A percentile compares a stretch with the other conserved stretches of the same genome.
phyloP scores from a whole-genome alignment of 2,329 filamentous ascomycete genomes.

The Botrytis porri region DNA sequence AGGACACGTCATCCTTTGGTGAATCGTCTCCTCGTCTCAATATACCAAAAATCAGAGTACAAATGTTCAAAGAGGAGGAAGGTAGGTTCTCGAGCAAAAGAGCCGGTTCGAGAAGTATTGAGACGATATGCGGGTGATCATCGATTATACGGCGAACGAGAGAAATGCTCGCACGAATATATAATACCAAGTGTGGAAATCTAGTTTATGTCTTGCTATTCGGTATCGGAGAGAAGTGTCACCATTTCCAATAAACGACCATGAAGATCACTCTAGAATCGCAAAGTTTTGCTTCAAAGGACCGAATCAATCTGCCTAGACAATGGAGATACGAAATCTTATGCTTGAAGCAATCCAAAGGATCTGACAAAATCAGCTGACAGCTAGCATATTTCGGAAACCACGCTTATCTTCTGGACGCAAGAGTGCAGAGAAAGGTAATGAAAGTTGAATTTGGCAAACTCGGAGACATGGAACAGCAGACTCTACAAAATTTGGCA shows the following conservation, averaged over 20 bases:
- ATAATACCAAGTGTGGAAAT: too few species aligned
- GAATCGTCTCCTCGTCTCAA: background rate
- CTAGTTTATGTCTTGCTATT: background rate
- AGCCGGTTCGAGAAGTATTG: rapidly evolving
- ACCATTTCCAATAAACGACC: background rate
- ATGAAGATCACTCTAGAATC: background rate
- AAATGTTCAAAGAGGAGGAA: background rate
- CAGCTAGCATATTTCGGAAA: background rate
- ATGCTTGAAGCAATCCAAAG: background rate
- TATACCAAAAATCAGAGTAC: background rate
- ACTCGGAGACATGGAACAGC: background rate
- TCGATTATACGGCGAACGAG: background rate
- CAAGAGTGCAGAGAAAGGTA: background rate
- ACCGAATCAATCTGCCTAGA: background rate
- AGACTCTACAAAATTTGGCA: background rate
- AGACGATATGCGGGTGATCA: background rate
- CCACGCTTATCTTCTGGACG: rapidly evolving
- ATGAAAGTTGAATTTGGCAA: background rate
- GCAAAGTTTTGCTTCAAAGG: background rate
- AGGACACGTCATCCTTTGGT: background rate
- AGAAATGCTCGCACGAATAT: background rate
- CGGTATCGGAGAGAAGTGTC: background rate
- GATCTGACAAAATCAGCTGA: background rate
- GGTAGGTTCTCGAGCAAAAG: background rate
- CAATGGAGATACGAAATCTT: background rate